A percentile compares a stretch with the other conserved stretches of the same genome.
These are phyloP conservation scores for Lolium perenne DNA, from an alignment of 176 grass and related monocot genomes.

Conservation along the genomic window DNA sequence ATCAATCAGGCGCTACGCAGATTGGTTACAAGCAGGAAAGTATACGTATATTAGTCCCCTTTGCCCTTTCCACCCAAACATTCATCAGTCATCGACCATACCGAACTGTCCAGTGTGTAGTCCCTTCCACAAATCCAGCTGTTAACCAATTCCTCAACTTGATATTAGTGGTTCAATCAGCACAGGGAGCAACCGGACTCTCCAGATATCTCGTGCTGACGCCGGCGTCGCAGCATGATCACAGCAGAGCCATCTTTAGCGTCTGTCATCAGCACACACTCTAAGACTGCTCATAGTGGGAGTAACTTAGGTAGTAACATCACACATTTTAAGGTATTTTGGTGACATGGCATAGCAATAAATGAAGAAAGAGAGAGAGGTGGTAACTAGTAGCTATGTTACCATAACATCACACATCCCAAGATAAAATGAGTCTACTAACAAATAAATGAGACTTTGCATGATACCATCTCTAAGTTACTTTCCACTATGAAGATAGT, in stretches of 20 bases:
- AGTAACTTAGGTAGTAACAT: no score
- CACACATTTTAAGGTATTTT: no score
- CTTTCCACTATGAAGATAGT: no score
- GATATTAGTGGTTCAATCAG: not conserved
- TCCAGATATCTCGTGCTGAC: not conserved
- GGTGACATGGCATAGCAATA: no score
- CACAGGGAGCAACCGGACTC: not conserved
- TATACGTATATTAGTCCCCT: not conserved
- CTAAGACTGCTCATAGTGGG: no score
- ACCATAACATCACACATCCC: no score
- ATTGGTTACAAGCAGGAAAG: constrained; percentile 20
- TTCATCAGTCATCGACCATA: not conserved
- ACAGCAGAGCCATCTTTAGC: not conserved
- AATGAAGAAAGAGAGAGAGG: no score
- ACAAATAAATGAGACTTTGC: no score
- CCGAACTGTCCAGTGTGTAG: not conserved
- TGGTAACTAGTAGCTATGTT: no score
- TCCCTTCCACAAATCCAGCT: constrained; percentile 25
- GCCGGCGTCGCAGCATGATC: not conserved
- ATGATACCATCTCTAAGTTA: no score
- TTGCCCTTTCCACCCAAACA: constrained; percentile 48
- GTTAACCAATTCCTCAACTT: constrained; percentile 26
- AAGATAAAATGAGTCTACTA: no score
- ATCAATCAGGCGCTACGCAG: constrained; percentile 27
- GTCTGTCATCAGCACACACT: not conserved